A percentile compares a stretch with the other conserved stretches of the same genome.
phyloP scores from a whole-genome alignment of 2,329 filamentous ascomycete species.

The Cercospora beticola region DNA sequence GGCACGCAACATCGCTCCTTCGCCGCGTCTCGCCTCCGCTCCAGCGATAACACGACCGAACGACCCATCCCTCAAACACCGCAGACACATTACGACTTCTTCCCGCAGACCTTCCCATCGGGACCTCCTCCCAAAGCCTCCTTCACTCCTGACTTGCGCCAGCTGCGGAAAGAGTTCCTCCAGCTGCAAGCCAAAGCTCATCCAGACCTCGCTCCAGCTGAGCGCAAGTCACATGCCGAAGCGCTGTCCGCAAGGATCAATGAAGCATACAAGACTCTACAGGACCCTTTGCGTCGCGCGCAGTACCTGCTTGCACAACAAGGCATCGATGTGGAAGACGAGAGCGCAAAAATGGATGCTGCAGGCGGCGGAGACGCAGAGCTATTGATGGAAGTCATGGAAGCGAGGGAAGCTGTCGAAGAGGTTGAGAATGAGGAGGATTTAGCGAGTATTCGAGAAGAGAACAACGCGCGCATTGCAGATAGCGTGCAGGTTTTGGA shows the following conservation, averaged over 20 bases:
- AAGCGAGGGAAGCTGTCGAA: slow-evolving; percentile 65
- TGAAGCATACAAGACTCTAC: slow-evolving; percentile 83
- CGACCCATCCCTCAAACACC: slow-evolving; percentile 22
- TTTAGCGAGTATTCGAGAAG: slow-evolving; percentile 57
- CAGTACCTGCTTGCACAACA: slow-evolving; percentile 73
- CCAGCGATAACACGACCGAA: slow-evolving; percentile 5
- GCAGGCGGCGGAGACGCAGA: slow-evolving; percentile 50
- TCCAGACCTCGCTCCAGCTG: slow-evolving; percentile 62
- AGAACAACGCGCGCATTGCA: slow-evolving; percentile 68
- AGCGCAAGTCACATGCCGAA: slow-evolving; percentile 64
- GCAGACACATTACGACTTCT: slow-evolving; percentile 79
- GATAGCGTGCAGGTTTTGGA: slow-evolving; percentile 64
- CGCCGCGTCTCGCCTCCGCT: background rate
- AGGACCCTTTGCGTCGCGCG: slow-evolving; percentile 75
- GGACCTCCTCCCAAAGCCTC: slow-evolving; percentile 76
- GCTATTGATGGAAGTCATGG: slow-evolving; percentile 75
- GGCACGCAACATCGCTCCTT: background rate
- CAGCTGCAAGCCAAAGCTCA: slow-evolving; percentile 75
- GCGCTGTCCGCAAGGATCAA: slow-evolving; percentile 81
- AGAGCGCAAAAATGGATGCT: slow-evolving; percentile 60
- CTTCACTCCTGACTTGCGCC: slow-evolving; percentile 70
- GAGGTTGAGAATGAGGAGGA: slow-evolving; percentile 60
- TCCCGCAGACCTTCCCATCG: slow-evolving; percentile 71
- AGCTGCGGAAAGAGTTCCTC: slow-evolving; percentile 81
- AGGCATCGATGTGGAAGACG: slow-evolving; percentile 78